Percentiles rank a stretch among this genome's conserved stretches.
phyloP scores from a whole-genome alignment of 108 stramenopile species.

The Skeletonema costatum region DNA sequence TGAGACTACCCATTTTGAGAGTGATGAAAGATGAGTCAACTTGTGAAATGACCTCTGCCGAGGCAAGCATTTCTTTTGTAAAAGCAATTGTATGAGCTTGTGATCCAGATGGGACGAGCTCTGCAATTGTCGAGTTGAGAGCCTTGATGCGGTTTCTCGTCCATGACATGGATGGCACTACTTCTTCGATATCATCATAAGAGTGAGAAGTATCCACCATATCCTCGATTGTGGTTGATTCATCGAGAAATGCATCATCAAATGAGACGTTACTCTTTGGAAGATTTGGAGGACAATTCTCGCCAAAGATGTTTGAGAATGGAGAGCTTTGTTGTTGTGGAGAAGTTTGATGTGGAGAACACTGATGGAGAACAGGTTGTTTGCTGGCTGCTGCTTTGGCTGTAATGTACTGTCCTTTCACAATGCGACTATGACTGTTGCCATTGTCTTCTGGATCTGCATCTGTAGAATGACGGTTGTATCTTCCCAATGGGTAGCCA shows the following conservation, averaged over 20 bases:
- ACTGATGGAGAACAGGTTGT: not conserved
- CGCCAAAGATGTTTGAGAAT: slow-evolving; percentile 33
- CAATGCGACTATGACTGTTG: slow-evolving; percentile 3
- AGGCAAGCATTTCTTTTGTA: slow-evolving; percentile 47
- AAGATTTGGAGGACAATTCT: not conserved
- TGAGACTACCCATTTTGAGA: slow-evolving; percentile 37
- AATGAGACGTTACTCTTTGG: slow-evolving; percentile 18
- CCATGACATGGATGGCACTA: slow-evolving; percentile 16
- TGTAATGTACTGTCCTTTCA: slow-evolving; percentile 13
- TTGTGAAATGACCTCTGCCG: slow-evolving; percentile 49
- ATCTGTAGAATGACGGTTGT: not conserved
- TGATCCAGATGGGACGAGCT: slow-evolving; percentile 6
- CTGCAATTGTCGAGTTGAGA: slow-evolving; percentile 19
- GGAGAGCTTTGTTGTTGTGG: slow-evolving; percentile 28
- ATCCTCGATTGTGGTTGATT: not conserved
- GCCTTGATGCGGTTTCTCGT: slow-evolving; percentile 27
- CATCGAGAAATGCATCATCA: slow-evolving; percentile 45
- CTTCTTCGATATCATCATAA: not conserved
- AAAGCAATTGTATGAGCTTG: slow-evolving; percentile 17
- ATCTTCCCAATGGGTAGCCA: not conserved
- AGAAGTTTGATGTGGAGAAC: slow-evolving; percentile 7
- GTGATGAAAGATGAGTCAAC: slow-evolving; percentile 49
- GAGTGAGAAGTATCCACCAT: not conserved
- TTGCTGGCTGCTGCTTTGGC: not conserved
- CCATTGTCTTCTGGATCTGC: not conserved